Evolutionary conservation across 1,139 yeast genomes (phyloP).

Genomic region (Candida tetrigidarum): DNA sequence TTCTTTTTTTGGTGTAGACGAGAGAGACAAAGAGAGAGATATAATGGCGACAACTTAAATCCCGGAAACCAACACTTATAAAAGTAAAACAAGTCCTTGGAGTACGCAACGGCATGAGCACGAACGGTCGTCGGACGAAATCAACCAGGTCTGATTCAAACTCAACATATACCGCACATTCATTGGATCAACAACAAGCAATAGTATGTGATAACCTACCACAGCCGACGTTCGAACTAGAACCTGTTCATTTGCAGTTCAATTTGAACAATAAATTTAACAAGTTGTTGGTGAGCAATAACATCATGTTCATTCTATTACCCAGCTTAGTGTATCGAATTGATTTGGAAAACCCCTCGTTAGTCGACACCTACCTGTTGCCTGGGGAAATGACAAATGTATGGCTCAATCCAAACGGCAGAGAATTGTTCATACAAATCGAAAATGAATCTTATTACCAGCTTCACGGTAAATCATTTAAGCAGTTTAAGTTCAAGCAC

Average conservation of each 20-base stretch:
- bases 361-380: slow-evolving; percentile 31
- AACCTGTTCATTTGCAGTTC: slow-evolving; percentile 48
- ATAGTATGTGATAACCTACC: slow-evolving; percentile 19
- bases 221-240: slow-evolving; percentile 37
- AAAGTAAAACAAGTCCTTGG: neutral
- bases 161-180: slow-evolving; percentile 18
- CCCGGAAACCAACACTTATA: neutral
- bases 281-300: slow-evolving; percentile 32
- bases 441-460: slow-evolving; percentile 31
- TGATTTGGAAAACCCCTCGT: slow-evolving; percentile 42
- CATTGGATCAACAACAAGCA: slow-evolving; percentile 17
- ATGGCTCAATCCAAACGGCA: slow-evolving; percentile 48
- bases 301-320: slow-evolving; percentile 40
- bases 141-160: slow-evolving; percentile 7
- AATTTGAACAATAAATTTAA: slow-evolving; percentile 31
- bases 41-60: too few relatives aligned
- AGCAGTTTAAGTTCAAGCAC: slow-evolving; percentile 36
- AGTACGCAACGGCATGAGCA: neutral
- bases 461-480: slow-evolving; percentile 34
- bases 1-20: neutral
- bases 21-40: neutral
- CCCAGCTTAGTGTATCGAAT: slow-evolving; percentile 30
- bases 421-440: slow-evolving; percentile 36
- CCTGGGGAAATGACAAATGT: slow-evolving; percentile 30
- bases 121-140: slow-evolving; percentile 5